phyloP scores from a whole-genome alignment of 306 rosid genomes.

The Dryas alaskensis region DNA sequence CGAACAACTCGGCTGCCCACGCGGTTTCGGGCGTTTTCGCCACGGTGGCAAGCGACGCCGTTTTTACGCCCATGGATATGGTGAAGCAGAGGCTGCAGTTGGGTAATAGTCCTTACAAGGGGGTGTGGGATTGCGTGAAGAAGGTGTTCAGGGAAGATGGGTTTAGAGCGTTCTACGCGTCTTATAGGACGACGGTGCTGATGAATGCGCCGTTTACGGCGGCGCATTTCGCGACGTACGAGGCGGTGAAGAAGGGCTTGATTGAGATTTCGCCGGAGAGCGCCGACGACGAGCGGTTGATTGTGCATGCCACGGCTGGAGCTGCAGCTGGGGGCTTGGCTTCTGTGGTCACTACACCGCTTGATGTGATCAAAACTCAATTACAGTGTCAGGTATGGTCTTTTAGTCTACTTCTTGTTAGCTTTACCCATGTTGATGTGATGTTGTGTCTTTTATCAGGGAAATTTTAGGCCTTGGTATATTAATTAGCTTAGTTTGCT shows the following conservation, averaged over 20 bases:
- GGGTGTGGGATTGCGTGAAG: conserved; percentile 68
- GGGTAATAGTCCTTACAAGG: conserved; percentile 61
- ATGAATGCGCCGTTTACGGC: conserved; percentile 86
- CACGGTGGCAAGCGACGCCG: conserved; percentile 70
- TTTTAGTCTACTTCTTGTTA: too few relatives aligned
- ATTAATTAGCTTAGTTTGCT: background rate
- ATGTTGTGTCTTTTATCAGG: background rate
- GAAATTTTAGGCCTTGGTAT: background rate
- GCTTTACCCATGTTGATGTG: too few relatives aligned
- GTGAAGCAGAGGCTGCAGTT: conserved; percentile 89
- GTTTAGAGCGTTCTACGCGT: conserved; percentile 62
- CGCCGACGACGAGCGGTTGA: conserved; percentile 51
- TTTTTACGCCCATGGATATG: conserved; percentile 90
- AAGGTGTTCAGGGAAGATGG: conserved; percentile 78
- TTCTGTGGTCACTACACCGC: conserved; percentile 63
- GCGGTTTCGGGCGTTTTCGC: conserved; percentile 76
- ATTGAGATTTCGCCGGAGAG: conserved; percentile 55
- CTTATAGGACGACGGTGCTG: conserved; percentile 73
- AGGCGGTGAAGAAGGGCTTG: conserved; percentile 54
- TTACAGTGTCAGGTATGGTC: conserved; percentile 70
- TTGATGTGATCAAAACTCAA: conserved; percentile 81
- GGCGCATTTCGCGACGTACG: conserved; percentile 64
- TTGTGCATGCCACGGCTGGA: conserved; percentile 79
- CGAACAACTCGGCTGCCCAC: conserved; percentile 48
- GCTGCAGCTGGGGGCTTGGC: conserved; percentile 79